These are phyloP conservation scores for Rachicladosporium sp. DNA, from an alignment of 2,329 filamentous ascomycete genomes.

Conservation along the genomic window DNA sequence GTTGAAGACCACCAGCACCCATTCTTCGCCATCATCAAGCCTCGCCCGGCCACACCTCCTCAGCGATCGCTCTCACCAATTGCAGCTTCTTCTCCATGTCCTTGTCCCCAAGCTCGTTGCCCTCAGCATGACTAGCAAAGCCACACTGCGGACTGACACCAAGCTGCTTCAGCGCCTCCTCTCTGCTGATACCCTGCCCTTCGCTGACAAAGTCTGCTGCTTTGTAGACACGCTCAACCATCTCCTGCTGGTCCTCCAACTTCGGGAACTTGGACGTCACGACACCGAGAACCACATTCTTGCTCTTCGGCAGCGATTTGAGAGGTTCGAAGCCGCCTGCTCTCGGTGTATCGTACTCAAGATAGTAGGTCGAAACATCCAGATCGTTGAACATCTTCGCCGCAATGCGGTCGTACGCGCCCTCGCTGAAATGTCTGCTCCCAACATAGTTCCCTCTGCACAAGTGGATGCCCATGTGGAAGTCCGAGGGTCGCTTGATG, in stretches of 20 bases:
- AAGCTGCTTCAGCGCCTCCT: conserved; percentile 58
- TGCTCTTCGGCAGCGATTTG: conserved; percentile 31
- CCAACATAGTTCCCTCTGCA: conserved; percentile 44
- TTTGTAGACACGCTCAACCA: conserved; percentile 33
- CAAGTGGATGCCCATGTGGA: conserved; percentile 67
- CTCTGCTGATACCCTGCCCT: conserved; percentile 45
- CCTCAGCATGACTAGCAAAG: conserved; percentile 57
- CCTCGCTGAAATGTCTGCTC: conserved; percentile 35
- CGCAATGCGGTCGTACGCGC: conserved; percentile 36
- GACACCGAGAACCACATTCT: conserved; percentile 36
- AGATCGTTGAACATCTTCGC: conserved; percentile 23
- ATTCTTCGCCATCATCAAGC: conserved; percentile 19
- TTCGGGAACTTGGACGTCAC: conserved; percentile 35
- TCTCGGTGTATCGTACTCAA: conserved; percentile 35
- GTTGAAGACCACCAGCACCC: too few species aligned
- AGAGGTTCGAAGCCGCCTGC: conserved; percentile 37
- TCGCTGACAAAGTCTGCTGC: conserved; percentile 56
- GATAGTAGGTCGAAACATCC: conserved; percentile 24
- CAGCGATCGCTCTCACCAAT: conserved; percentile 58
- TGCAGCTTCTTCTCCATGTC: conserved; percentile 64
- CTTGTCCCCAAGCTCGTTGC: conserved; percentile 55
- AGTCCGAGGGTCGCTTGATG: conserved; percentile 46
- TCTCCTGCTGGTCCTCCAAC: conserved; percentile 34
- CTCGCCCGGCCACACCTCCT: conserved; percentile 57
- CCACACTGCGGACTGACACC: conserved; percentile 51